A percentile compares a stretch with the other conserved stretches of the same genome.
Evolutionary conservation across 352 stramenopile species (phyloP).

Genomic region (Blastocystis sp.): DNA sequence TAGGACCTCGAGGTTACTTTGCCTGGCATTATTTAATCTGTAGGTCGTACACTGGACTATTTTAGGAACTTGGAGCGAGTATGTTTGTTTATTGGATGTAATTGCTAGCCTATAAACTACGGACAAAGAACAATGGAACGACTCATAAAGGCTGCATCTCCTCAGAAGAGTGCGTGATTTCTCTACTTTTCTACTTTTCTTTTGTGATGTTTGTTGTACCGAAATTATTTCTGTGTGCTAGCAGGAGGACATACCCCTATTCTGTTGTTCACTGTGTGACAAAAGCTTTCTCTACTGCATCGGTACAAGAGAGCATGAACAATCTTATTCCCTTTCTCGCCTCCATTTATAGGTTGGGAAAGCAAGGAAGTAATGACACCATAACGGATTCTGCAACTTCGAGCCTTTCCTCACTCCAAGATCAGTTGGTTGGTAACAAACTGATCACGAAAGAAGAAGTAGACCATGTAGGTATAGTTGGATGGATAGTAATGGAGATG

Average conservation of each 20-base stretch:
- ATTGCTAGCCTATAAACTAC: slow-evolving; percentile 8
- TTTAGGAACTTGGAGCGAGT: neutral
- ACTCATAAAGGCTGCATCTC: neutral
- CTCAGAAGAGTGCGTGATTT: neutral
- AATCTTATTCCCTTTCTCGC: neutral
- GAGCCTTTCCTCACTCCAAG: neutral
- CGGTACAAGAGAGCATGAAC: neutral
- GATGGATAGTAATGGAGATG: neutral
- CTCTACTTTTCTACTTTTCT: neutral
- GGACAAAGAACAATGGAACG: slow-evolving; percentile 14
- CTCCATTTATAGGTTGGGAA: neutral
- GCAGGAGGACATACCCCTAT: neutral
- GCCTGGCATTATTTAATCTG: neutral
- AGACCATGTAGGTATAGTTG: neutral
- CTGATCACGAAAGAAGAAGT: neutral
- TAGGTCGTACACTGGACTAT: neutral
- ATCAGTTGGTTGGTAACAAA: neutral
- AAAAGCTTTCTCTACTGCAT: neutral
- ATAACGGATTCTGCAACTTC: too few relatives aligned
- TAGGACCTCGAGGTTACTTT: neutral
- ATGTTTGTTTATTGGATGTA: neutral
- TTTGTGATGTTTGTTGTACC: slow-evolving; percentile 40
- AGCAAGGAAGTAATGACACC: too few relatives aligned
- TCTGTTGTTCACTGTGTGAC: neutral
- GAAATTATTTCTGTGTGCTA: neutral